Base-by-base conservation (phyloP, 2,329 filamentous ascomycete species). In the Coniella lustricola region DNA sequence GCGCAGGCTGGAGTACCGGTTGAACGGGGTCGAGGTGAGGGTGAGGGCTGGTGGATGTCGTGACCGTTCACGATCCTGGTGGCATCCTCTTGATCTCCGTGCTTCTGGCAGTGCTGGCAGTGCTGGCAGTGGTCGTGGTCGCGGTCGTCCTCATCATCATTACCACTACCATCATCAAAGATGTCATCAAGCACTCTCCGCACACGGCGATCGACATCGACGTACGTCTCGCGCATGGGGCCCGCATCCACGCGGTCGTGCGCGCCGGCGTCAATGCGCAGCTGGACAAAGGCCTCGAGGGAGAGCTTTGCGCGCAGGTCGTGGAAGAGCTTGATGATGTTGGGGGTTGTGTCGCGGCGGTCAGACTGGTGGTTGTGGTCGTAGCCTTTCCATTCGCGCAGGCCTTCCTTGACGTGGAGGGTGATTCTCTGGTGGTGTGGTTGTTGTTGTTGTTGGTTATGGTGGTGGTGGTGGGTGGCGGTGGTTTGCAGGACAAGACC, bases 361-460 rank as follows among this genome's bases (percentile, higher is more conserved):
- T 52, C 50, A 4, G 50, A 36, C 31, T 50, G 35, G 44, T 52
- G 50, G 2, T 35, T 25, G 13, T 52, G 50, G 29, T 41, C 39
- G n/a, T 40, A 50, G 4, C 50, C 50, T 47, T 46, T 50, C 50
- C 50, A 52, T 39, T 52, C 50, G 17, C 50, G 50, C 9, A 52
- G 44, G 13, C 50, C 47, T 9, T 52, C 50, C 29, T 50, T 50
- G 39, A 52, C 17, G 9, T 33, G 21, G 14, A 52, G 44, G 7
- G 14, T 20, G 3, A 47, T n/a, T 1, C 21, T 14, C 13, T 5
- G 18, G 10, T 16, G 20, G 20, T 38, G n/a, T n/a, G n/a, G n/a
- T n/a, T n/a, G n/a, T n/a, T n/a, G n/a, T n/a, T n/a, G n/a, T n/a
- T n/a, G n/a, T n/a, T n/a, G n/a, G n/a, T n/a, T n/a, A n/a, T n/a